These are phyloP conservation scores for Lecanoromycetidae sp. DNA, from an alignment of 2,329 filamentous ascomycete species.

Conservation along the genomic window DNA sequence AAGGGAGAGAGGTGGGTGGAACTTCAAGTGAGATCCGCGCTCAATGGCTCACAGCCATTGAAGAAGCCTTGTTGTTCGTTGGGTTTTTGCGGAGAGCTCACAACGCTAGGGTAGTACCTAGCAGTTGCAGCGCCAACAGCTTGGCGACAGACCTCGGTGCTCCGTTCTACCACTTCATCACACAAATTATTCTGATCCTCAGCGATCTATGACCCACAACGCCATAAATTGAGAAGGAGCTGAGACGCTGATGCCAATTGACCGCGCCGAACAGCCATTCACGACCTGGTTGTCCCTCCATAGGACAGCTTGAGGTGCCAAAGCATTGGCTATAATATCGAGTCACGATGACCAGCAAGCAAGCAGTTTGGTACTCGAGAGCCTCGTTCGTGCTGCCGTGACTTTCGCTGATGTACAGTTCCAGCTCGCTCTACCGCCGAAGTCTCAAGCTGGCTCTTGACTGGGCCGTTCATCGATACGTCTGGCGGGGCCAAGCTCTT, in stretches of 20 bases:
- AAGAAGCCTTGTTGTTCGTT: neutral
- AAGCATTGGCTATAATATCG: neutral
- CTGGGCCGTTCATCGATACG: slow-evolving; percentile 83
- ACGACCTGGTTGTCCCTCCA: neutral
- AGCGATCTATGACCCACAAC: neutral
- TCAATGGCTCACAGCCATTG: slow-evolving; percentile 1
- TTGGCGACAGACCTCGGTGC: neutral
- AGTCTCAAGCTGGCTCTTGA: slow-evolving; percentile 87
- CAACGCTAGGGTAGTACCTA: too few species aligned
- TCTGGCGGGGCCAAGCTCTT: slow-evolving; percentile 91
- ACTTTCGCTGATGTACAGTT: neutral
- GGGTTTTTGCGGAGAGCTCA: neutral
- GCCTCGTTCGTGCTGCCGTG: neutral
- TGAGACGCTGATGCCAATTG: neutral
- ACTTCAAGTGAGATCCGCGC: neutral
- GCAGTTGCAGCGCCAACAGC: neutral
- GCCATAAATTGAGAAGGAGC: neutral
- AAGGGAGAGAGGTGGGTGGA: neutral
- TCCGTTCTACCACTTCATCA: neutral
- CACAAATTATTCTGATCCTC: neutral
- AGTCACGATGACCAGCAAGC: slow-evolving; percentile 26
- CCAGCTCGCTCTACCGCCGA: slow-evolving; percentile 69
- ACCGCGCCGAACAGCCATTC: neutral
- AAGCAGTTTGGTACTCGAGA: slow-evolving; percentile 23
- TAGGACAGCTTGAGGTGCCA: neutral